Base-by-base conservation (phyloP, 345 rosid genomes). In the Geranium brycei region DNA sequence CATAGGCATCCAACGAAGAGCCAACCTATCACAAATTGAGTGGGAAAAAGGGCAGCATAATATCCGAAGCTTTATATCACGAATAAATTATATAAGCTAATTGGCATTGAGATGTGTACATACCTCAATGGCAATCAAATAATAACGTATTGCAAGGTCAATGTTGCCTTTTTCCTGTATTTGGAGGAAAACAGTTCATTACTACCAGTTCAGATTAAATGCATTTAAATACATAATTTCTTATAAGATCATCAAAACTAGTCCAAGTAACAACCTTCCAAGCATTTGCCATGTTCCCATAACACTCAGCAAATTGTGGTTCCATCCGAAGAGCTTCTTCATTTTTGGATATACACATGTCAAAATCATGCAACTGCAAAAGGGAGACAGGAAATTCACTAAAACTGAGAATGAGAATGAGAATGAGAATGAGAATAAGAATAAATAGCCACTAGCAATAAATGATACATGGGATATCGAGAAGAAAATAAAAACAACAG, bases 251-350 rank as follows among this genome's bases (percentile, higher is more conserved):
- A 17, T 15, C 10, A n/a, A 38, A 2, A 35, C 32, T n/a, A 40
- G 17, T 38, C 17, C 5, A 59, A 57, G 16, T 35, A 14, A 65
- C 66, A 77, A 85, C 99, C 97, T 95, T 95, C 96, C 95, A 88
- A 30, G 99, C 99, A 71, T 95, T 95, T 66, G 99, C 99, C 96
- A 88, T 88, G 77, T 95, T 95, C 57, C 99, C 99, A 75, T 88
- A 95, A 75, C 99, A 95, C 83, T 95, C 99, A 15, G 99, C 97
- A 74, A 91, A 95, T 62, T 73, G 92, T 32, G 97, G 99, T 51
- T 91, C 91, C 59, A 91, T 77, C 57, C 78, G 83, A 74, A 95
- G 93, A 57, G 99, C 99, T 81, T 95, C 99, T 75, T 95, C 93
- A 68, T 95, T 95, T 77, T 83, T 88, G 2, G 81, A 75, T 65